These are phyloP conservation scores for Zea luxurians DNA, from an alignment of 176 grass and related monocot species.

Conservation along the genomic window DNA sequence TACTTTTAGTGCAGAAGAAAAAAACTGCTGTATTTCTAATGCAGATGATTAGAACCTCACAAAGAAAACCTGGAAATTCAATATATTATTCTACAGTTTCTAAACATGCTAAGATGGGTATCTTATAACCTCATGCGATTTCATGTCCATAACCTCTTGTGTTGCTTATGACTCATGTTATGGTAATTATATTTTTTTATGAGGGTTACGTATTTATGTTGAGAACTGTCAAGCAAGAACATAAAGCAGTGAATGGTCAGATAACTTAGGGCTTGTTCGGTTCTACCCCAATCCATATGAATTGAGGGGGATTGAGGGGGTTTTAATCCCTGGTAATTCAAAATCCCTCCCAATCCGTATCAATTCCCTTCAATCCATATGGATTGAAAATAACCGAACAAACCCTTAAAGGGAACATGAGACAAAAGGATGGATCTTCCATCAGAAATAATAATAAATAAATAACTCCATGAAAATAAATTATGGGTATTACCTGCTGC, in stretches of 20 bases:
- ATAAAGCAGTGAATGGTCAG: slow-evolving; percentile 24
- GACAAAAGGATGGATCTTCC: slow-evolving; percentile 1
- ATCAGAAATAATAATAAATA: slow-evolving; percentile 15
- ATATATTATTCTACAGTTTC: not conserved
- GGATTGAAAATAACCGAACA: too few relatives aligned
- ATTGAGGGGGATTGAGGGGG: too few relatives aligned
- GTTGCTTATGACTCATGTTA: not conserved
- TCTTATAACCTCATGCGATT: not conserved
- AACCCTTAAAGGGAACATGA: not conserved
- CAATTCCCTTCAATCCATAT: too few relatives aligned
- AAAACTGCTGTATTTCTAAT: not conserved
- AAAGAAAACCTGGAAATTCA: slow-evolving; percentile 14
- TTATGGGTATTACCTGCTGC: slow-evolving; percentile 65
- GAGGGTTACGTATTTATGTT: not conserved
- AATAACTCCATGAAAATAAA: slow-evolving; percentile 11
- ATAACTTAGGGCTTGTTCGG: too few relatives aligned
- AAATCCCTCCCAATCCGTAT: too few relatives aligned
- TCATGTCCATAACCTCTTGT: not conserved
- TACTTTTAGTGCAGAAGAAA: not conserved
- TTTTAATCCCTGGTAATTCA: too few relatives aligned
- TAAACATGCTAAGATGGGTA: not conserved
- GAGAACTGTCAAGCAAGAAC: slow-evolving; percentile 2
- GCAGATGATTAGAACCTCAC: not conserved
- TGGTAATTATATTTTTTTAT: not conserved
- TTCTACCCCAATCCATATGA: too few relatives aligned